Evolutionary conservation across 2,329 filamentous ascomycete species (phyloP).

Genomic region (Trematosphaeria pertusa): DNA sequence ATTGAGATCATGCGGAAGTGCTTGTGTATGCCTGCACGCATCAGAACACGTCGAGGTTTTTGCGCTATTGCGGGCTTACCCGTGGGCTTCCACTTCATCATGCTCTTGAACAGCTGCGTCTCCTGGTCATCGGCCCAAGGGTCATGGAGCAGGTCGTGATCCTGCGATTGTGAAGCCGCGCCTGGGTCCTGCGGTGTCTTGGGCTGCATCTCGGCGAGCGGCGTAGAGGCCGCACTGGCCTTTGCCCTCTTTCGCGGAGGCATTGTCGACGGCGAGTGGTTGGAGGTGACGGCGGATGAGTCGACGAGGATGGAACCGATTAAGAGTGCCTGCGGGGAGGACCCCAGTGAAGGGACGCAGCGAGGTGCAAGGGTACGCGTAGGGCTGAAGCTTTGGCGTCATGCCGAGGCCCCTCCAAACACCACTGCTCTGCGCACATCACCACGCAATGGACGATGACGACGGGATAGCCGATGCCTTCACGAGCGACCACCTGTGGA

Average conservation of each 20-base stretch:
- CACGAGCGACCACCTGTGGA: slow-evolving; percentile 68
- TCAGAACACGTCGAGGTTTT: too few species aligned
- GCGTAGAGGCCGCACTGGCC: slow-evolving; percentile 65
- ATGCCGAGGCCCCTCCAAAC: slow-evolving; percentile 32
- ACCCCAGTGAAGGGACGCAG: too few species aligned
- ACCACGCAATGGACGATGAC: slow-evolving; percentile 43
- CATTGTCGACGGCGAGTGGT: slow-evolving; percentile 55
- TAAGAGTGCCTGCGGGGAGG: too few species aligned
- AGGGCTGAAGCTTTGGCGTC: slow-evolving; percentile 42
- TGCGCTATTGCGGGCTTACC: too few species aligned
- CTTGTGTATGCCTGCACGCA: slow-evolving; percentile 60
- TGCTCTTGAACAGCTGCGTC: slow-evolving; percentile 87
- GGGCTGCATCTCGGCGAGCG: slow-evolving; percentile 49
- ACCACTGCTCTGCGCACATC: slow-evolving; percentile 17
- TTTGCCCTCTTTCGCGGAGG: slow-evolving; percentile 74
- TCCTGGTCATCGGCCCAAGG: slow-evolving; percentile 97
- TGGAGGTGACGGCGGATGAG: not conserved
- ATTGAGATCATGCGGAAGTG: slow-evolving; percentile 61
- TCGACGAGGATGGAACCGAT: too few species aligned
- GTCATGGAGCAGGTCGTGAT: slow-evolving; percentile 65
- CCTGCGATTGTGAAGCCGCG: slow-evolving; percentile 58
- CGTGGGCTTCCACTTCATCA: slow-evolving; percentile 96
- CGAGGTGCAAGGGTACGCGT: slow-evolving; percentile 27
- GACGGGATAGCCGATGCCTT: slow-evolving; percentile 64
- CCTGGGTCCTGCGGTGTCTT: slow-evolving; percentile 49